Evolutionary conservation across 371 early-diverging fungal species (phyloP), one percentile per base, ranked within the genome.

Genomic region (Globomyces sp.): DNA sequence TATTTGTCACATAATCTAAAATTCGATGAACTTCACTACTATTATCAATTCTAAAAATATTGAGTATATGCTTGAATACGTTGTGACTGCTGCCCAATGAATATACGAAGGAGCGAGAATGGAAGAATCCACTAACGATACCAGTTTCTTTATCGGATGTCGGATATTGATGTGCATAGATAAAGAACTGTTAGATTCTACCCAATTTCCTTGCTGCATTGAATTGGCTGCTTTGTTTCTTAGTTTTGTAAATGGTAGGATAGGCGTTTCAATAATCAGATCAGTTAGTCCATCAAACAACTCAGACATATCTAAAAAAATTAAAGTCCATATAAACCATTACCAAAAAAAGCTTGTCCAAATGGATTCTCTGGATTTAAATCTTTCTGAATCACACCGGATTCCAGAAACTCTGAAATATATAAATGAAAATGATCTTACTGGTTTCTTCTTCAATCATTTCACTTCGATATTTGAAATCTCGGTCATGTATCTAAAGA

Each of bases 321-420:
- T 24, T 24, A 24, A 24, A 24, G 24, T 24, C 24, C 0, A 24
- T 24, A 60, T 6, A 11, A 40, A 11, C 45, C 6, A 10, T 60
- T 3, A 60, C 61, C 61, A 60, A 60, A 60, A 10, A 39, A 37
- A 8, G 45, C 36, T 9, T 8, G 9, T 3, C 61, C 61, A 44
- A 10, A 60, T 8, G 61, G 50, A 37, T 5, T 10, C 13, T 48
- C 37, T 1, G 61, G 61, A 37, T 60, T 60, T 9, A 60, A 44
- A 49, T 60, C 50, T 4, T 9, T 60, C 37, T 60, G 61, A 49
- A 60, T 60, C 24, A 34, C 6, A 9, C 61, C 61, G 6, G 48
- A 46, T 24, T 60, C 61, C 13, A 60, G 41, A 60, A 48, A 60
- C 41, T 60, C 61, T 60, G 13, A 60, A 44, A 60, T 60, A 37